Evolutionary conservation across 106 monocot species (phyloP).

Genomic region (Allium fistulosum): DNA sequence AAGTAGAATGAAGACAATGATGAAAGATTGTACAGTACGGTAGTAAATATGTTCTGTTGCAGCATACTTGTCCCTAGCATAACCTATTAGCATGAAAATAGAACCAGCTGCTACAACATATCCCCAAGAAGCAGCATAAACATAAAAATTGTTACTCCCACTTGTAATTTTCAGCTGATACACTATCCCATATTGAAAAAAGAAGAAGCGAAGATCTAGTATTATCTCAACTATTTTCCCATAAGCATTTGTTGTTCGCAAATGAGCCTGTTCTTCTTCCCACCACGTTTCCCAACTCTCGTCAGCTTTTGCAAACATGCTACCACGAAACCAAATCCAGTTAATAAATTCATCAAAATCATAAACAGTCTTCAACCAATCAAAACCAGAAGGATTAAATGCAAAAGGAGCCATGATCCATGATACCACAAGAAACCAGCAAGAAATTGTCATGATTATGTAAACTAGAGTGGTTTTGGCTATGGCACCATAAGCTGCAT

Average conservation of each 20-base stretch:
- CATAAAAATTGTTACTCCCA: constrained; percentile 52
- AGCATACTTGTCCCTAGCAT: constrained; percentile 60
- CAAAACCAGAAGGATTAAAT: constrained; percentile 93
- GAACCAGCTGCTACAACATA: constrained; percentile 48
- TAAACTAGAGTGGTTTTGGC: constrained; percentile 69
- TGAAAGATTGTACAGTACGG: constrained; percentile 57
- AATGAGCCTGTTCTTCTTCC: constrained; percentile 86
- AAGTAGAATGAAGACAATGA: constrained; percentile 29
- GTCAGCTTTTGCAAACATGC: constrained; percentile 62
- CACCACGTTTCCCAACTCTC: constrained; percentile 82
- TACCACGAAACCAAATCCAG: constrained; percentile 83
- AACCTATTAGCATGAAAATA: constrained; percentile 53
- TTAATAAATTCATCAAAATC: constrained; percentile 88
- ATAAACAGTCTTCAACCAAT: constrained; percentile 92
- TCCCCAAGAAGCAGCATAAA: constrained; percentile 84
- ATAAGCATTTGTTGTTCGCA: constrained; percentile 76
- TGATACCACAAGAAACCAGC: constrained; percentile 87
- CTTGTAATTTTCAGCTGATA: constrained; percentile 64
- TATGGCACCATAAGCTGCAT: constrained; percentile 72
- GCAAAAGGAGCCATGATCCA: constrained; percentile 89
- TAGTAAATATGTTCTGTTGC: constrained; percentile 89
- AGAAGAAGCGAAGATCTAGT: constrained; percentile 75
- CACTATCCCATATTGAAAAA: constrained; percentile 90
- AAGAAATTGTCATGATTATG: constrained; percentile 78
- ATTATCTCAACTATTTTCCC: constrained; percentile 73